Base-by-base conservation (phyloP, 768 basidiomycete species). In the Hebeloma cylindrosporum region DNA sequence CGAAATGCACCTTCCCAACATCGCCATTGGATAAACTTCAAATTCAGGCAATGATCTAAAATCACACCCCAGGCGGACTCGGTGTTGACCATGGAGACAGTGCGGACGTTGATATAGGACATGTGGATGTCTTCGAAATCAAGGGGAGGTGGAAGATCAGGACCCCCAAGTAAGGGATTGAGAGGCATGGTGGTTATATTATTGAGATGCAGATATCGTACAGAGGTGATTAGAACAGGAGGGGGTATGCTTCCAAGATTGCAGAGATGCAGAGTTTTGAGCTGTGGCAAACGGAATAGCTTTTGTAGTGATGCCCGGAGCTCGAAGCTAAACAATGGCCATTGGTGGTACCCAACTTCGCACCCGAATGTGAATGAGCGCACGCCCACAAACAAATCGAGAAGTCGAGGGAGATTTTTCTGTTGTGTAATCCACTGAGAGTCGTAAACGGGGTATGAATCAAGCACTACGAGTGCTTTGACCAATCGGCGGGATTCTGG, bases 351-450 rank as follows among this genome's bases (percentile, higher is more conserved):
- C n/a, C 56, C 56, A 13, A 57, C 52, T 30, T 51, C 52, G 40
- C 50, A 53, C 7, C 55, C 55, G 28, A 53, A 53, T 3, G 47
- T 51, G 23, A 47, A 36, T 6, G 43, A 32, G 6, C 32, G 49
- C 11, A 53, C 32, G 18, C 43, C 27, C 1, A 39, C 43, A 3
- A 57, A 37, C 10, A 32, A 38, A 22, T 51, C 37, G 20, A 57
- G 32, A 9, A 57, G 44, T 11, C 31, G 37, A 5, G 52, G 49
- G 6, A 57, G 42, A 11, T 21, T 31, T 13, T 30, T 21, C 22
- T 57, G 55, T 40, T 49, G 50, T 3, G 55, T 53, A 21, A 57
- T 57, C 55, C 52, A 53, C 29, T 53, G 50, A 3, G 52, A 57
- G 26, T 57, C 50, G 45, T 53, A 57, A 32, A 53, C 47, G 4